These are phyloP conservation scores for Leccinum fibrillosum DNA, from an alignment of 768 basidiomycete genomes.

Conservation along the genomic window DNA sequence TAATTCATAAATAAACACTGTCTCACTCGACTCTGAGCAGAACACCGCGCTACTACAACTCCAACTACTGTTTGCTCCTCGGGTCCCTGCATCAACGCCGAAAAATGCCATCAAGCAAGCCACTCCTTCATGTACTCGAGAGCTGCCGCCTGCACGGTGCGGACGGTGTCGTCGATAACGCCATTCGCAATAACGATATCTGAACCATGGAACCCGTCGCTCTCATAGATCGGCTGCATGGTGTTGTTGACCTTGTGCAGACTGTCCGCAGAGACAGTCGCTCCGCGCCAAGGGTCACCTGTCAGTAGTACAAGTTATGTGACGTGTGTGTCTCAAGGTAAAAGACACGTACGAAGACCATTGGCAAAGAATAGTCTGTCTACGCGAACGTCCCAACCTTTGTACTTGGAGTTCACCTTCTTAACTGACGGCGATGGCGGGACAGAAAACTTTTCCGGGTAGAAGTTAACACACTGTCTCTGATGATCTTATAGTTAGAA, in stretches of 20 bases:
- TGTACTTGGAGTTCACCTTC: conserved; percentile 48
- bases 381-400: conserved; percentile 59
- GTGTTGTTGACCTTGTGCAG: conserved; percentile 45
- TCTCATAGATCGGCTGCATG: conserved; percentile 52
- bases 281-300: conserved; percentile 78
- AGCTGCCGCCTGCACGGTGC: conserved; percentile 50
- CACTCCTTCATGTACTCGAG: conserved; percentile 53
- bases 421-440: conserved; percentile 43
- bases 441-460: conserved; percentile 53
- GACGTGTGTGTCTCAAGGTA: neutral
- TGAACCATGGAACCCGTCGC: conserved; percentile 68
- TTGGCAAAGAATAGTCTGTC: conserved; percentile 69
- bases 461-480: conserved; percentile 71
- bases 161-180: conserved; percentile 47
- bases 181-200: conserved; percentile 48
- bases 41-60: neutral
- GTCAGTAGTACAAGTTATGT: neutral
- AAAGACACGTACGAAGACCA: conserved; percentile 48
- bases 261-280: conserved; percentile 60
- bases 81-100: neutral
- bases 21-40: neutral
- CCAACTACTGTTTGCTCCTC: neutral
- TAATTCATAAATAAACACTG: neutral
- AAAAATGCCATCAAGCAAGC: conserved; percentile 31
- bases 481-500: conserved; percentile 20